Base-by-base conservation (phyloP, 805 yeast species). In the Cyberlindnera subsufficiens region DNA sequence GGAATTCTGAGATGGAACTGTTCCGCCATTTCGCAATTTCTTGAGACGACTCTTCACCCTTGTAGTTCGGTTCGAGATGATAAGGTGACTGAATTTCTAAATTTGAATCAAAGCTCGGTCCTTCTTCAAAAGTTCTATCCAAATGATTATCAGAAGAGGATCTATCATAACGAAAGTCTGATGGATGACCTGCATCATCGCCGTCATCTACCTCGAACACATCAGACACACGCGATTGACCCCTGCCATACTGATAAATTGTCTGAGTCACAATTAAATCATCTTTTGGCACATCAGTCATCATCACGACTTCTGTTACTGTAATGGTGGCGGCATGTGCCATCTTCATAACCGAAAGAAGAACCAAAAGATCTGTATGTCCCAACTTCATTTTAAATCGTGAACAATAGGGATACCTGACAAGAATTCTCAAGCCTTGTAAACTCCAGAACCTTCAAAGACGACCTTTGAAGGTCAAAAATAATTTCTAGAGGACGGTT, bases 11-110 rank as follows among this genome's bases (percentile, higher is more conserved):
- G 27, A 5, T 22, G 6, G 27, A 22, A 22, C 27, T 37, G 19
- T 29, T 15, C 31, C 6, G n/a, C 10, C 22, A 15, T 30, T 32
- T 39, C 6, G 20, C 14, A 13, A 30, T 22, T 39, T 39, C 45
- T 35, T 42, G 32, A 11, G 22, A 19, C 16, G 41, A 35, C 9
- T 9, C 27, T 11, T 20, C 34, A 15, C 38, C 38, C 13, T 19
- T 32, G 20, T 31, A 37, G 6, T 38, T 40, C 18, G 46, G 40
- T 11, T 19, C 40, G 18, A 43, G 38, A 20, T 43, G 46, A 20
- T 43, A 43, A 6, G 46, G 46, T 8, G 46, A 36, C 5, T n/a
- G 27, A 6, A 22, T 19, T 14, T 36, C 16, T 11, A 37, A 15
- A 15, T 15, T 22, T 22, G 11, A 9, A 22, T 22, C 27, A 22